These are phyloP conservation scores for Bisporella sp. DNA, from an alignment of 2,329 filamentous ascomycete genomes.

Conservation along the genomic window DNA sequence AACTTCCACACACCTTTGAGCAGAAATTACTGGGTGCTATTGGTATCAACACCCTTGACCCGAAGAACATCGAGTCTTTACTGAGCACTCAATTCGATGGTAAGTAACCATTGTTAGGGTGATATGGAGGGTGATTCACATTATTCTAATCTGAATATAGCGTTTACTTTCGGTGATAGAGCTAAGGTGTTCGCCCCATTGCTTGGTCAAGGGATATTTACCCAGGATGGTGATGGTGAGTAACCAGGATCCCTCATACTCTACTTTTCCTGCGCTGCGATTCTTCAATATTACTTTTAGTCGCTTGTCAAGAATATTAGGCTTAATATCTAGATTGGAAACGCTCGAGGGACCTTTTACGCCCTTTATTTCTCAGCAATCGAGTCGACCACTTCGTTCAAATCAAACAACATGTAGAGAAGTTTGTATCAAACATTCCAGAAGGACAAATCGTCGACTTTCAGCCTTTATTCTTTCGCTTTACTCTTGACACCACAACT, in stretches of 20 bases:
- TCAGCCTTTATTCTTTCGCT: slow-evolving; percentile 68
- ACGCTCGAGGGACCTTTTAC: slow-evolving; percentile 31
- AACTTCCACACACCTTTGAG: not conserved
- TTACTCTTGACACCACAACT: slow-evolving; percentile 74
- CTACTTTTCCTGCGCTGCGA: not conserved
- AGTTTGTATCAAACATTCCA: not conserved
- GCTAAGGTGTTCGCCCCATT: slow-evolving; percentile 39
- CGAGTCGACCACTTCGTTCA: slow-evolving; percentile 70
- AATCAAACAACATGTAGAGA: not conserved
- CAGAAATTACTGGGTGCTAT: not conserved
- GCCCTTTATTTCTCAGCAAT: slow-evolving; percentile 75
- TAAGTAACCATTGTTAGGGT: not conserved
- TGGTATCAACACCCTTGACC: slow-evolving; percentile 25
- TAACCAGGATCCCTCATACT: slow-evolving; percentile 6
- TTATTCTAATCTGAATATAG: not conserved
- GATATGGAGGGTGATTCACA: not conserved
- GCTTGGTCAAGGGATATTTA: slow-evolving; percentile 48
- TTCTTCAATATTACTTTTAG: too few relatives aligned
- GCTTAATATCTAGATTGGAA: not conserved
- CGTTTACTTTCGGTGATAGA: slow-evolving; percentile 38
- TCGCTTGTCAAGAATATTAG: too few relatives aligned
- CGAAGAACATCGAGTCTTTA: slow-evolving; percentile 47
- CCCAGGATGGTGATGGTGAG: slow-evolving; percentile 42
- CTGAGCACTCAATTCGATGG: slow-evolving; percentile 47
- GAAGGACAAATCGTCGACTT: slow-evolving; percentile 49